Evolutionary conservation across 192 early-diverging fungal genomes (phyloP).

Genomic region (Coemansia sp.): DNA sequence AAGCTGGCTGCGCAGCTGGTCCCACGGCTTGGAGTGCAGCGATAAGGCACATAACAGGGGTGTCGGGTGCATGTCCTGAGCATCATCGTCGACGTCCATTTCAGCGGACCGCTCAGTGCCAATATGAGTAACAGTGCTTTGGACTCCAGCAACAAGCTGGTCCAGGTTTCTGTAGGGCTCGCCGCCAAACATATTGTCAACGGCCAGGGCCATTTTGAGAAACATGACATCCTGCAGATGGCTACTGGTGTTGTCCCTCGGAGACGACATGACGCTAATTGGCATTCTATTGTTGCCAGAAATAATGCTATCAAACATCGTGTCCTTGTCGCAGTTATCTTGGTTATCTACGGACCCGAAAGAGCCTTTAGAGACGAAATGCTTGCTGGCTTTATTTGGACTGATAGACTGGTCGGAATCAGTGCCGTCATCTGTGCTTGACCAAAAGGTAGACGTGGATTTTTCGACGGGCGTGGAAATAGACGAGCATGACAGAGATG

Average conservation of each 20-base stretch:
- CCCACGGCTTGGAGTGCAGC: conserved; percentile 25
- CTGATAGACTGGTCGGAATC: background rate
- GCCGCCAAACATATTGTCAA: conserved; percentile 16
- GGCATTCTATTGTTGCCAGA: too few species aligned
- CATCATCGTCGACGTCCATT: background rate
- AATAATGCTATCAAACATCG: too few species aligned
- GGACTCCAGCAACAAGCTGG: background rate
- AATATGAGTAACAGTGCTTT: background rate
- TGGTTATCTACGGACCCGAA: too few species aligned
- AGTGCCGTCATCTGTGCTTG: too few species aligned
- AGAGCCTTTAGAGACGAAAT: background rate
- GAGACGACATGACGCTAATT: too few species aligned
- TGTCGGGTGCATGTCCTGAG: conserved; percentile 14
- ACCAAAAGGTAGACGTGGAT: too few species aligned
- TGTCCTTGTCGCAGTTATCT: too few species aligned
- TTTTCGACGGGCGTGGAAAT: too few species aligned
- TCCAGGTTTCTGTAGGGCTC: background rate
- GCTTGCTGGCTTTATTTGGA: too few species aligned
- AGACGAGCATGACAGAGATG: background rate
- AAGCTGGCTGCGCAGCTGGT: conserved; percentile 30
- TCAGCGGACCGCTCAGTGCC: background rate
- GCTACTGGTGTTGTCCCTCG: too few species aligned
- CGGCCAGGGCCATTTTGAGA: conserved; percentile 19
- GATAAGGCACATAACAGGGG: conserved; percentile 17
- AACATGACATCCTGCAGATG: conserved; percentile 2